A percentile compares a stretch with the other conserved stretches of the same genome.
These are phyloP conservation scores for Wickerhamiella qilinensis DNA, from an alignment of 805 yeast genomes.

Conservation along the genomic window DNA sequence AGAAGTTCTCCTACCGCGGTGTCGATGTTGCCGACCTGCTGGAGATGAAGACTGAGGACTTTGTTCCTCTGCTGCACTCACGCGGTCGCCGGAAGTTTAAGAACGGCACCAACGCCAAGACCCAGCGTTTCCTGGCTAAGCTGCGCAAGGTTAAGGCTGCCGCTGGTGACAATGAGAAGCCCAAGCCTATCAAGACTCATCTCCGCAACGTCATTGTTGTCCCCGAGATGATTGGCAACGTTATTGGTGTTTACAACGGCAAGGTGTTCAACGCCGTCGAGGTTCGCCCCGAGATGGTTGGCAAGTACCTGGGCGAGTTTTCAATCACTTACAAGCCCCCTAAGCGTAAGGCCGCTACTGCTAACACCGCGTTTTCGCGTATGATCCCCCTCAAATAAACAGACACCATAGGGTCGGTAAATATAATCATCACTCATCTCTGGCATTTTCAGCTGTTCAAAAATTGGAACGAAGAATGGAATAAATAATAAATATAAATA, in stretches of 20 bases:
- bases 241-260: conserved; percentile 98
- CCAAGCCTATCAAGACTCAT: conserved; percentile 96
- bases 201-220: conserved; percentile 97
- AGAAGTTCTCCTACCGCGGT: conserved; percentile 97
- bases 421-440: not conserved
- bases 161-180: conserved; percentile 71
- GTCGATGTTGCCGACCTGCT: conserved; percentile 89
- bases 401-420: conserved; percentile 5
- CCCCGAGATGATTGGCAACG: conserved; percentile 99
- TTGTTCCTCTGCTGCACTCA: conserved; percentile 90
- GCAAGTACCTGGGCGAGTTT: conserved; percentile 99
- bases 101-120: conserved; percentile 91
- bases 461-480: too few species aligned
- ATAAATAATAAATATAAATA: not conserved
- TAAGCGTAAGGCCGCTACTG: conserved; percentile 69
- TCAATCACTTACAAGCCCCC: conserved; percentile 99
- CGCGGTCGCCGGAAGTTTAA: conserved; percentile 99
- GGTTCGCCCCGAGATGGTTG: conserved; percentile 98
- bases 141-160: conserved; percentile 93
- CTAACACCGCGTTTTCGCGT: conserved; percentile 17
- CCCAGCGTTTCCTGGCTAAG: conserved; percentile 92
- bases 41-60: conserved; percentile 90
- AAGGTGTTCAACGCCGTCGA: conserved; percentile 98
- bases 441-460: too few species aligned
- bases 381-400: conserved; percentile 19